Evolutionary conservation across 805 yeast species (phyloP), one percentile per base, ranked within the genome.

Genomic region (Pichia californica): DNA sequence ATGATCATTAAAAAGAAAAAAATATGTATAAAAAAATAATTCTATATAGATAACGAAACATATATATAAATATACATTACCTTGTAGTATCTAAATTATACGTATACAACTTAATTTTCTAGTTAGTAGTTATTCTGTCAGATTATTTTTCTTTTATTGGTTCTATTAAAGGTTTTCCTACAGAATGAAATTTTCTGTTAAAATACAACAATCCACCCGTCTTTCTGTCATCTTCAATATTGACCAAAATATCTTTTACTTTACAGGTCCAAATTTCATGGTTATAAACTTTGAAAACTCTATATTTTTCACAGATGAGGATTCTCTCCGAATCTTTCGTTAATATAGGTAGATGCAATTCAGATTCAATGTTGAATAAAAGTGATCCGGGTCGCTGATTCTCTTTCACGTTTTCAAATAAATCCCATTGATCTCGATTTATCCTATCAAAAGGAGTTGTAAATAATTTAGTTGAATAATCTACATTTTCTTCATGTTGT

Each of bases 261-360:
- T 76, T 72, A 3, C 87, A 96, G 5, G 88, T 77, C 93, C 96
- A 87, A 4, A 91, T 78, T 58, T 89, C 96, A 63, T 91, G 98
- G 56, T 84, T 88, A 47, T 84, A 88, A 1, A 88, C 81, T 10
- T 59, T 59, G 40, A 83, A 70, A 4, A 73, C 75, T 21, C 69
- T 64, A 36, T 61, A 66, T 41, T 74, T 75, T 43, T 73, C 68
- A 58, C 93, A 85, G 16, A 85, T 72, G 48, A 85, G 63, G 2
- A 79, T 74, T 37, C 78, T 64, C 49, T 81, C 88, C 28, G 79
- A 71, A 20, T 73, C 68, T 19, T 66, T 67, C 2, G 58, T 51
- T 45, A 85, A 54, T 0, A 84, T 63, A 0, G 94, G 93, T 9
- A 81, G 61, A 29, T 66, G 55, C 11, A 63, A 43, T 13, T 56